Percentiles rank a stretch among this genome's conserved stretches.
phyloP scores from a whole-genome alignment of 768 basidiomycete species.

The Naematelia encephala region DNA sequence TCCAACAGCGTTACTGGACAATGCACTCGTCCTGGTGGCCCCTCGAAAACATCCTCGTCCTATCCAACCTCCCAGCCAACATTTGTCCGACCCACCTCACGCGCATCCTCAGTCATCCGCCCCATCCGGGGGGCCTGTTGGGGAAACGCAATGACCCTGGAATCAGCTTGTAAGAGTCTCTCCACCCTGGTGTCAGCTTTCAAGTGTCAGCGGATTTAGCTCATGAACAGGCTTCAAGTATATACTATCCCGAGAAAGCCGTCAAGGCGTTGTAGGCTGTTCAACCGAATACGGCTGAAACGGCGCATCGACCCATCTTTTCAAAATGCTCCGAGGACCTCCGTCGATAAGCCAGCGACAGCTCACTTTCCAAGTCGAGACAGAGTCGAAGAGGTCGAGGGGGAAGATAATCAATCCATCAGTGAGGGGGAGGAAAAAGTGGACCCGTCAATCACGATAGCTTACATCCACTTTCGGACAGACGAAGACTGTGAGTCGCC shows the following conservation, averaged over 20 bases:
- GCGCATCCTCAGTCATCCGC: constrained; percentile 7
- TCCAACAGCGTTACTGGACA: background rate
- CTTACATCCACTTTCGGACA: background rate
- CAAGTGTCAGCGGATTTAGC: too few relatives aligned
- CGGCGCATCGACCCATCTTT: background rate
- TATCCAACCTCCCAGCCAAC: constrained; percentile 13
- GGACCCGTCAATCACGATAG: background rate
- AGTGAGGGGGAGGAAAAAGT: background rate
- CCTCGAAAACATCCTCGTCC: constrained; percentile 7
- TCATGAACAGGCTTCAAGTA: background rate
- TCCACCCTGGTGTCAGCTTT: too few relatives aligned
- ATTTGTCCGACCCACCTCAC: constrained; percentile 8
- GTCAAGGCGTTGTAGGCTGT: background rate
- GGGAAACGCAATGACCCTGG: background rate
- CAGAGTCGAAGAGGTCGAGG: background rate
- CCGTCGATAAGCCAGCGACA: background rate
- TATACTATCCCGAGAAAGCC: background rate
- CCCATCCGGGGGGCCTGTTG: background rate
- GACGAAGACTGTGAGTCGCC: background rate
- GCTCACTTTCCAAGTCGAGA: background rate
- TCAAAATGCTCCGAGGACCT: background rate
- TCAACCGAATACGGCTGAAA: background rate
- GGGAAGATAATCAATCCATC: background rate
- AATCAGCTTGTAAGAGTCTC: constrained; percentile 12
- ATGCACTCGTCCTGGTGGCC: constrained; percentile 1